phyloP scores from a whole-genome alignment of 306 rosid genomes.

The Gynostemma pentaphyllum region DNA sequence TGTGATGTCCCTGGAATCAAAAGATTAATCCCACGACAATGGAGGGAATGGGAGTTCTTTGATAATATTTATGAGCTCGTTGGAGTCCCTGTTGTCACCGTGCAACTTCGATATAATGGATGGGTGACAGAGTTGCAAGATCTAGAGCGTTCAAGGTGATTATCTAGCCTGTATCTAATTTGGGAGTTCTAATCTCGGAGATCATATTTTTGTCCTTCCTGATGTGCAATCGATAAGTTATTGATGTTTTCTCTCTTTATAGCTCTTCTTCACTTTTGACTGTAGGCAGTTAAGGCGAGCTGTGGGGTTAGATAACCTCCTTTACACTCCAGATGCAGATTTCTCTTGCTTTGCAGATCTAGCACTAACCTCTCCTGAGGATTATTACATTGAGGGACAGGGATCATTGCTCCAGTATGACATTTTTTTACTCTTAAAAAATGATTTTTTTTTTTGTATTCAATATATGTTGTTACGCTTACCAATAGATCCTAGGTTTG shows the following conservation, averaged over 20 bases:
- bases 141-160: constrained; percentile 85
- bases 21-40: constrained; percentile 66
- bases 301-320: constrained; percentile 85
- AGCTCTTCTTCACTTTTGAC: constrained; percentile 24
- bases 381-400: constrained; percentile 91
- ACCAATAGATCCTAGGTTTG: background rate
- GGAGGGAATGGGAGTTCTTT: constrained; percentile 79
- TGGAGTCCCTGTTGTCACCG: constrained; percentile 99
- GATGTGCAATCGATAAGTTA: background rate
- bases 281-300: constrained; percentile 70
- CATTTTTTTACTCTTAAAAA: constrained; percentile 3
- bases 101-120: constrained; percentile 92
- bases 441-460: background rate
- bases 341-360: constrained; percentile 97
- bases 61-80: constrained; percentile 67
- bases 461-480: background rate
- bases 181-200: background rate
- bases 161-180: constrained; percentile 9
- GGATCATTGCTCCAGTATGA: constrained; percentile 97
- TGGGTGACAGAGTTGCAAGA: constrained; percentile 97
- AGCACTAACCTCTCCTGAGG: constrained; percentile 88
- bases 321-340: constrained; percentile 97
- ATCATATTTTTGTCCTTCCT: background rate
- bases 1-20: constrained; percentile 98
- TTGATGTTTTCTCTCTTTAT: constrained; percentile 16